Evolutionary conservation across 768 basidiomycete genomes (phyloP), one percentile per base, ranked within the genome.

Genomic region (Lactarius vividus): DNA sequence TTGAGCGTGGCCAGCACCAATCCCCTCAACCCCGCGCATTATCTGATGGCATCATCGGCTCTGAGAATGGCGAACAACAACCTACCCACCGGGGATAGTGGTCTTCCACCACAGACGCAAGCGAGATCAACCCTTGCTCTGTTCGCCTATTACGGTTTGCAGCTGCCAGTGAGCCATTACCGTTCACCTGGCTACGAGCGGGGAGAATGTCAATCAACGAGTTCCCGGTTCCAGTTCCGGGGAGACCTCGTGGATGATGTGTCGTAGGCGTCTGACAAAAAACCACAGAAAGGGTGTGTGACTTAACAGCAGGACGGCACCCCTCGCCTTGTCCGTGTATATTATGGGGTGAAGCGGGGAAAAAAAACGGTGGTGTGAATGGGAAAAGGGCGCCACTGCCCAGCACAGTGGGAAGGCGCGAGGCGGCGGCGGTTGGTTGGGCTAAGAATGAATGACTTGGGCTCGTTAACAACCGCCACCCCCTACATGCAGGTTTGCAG

Each of bases 1-100:
- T 52, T 26, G 23, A 26, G 49, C 49, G 49, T 26, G 26, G 49
- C 46, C 49, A 52, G 49, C 54, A 55, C 54, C 54, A 29, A 55
- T 55, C 54, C 54, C 54, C 54, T 33, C 54, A 55, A 55, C 54
- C 54, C 54, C 54, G 54, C 54, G 29, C 7, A 20, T 33, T 55
- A 55, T 55, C 54, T 55, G 54, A 55, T 55, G 28, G 54, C 10
- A 26, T 52, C 13, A 16, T 52, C 49, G 23, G 23, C 5, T 26
- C 23, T 49, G 49, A 49, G 1, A 49, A 13, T 26, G 49, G 49
- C 20, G n/a, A 44, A 44, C 9, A 23, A 3, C 44, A 23, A 23
- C 23, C 46, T 4, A n/a, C 4, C 35, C 46, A 13, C n/a, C 0
- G 4, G n/a, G 46, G 46, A 52, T 28, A 4, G 13, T 26, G 26